Evolutionary conservation across 768 basidiomycete species (phyloP), one percentile per base, ranked within the genome.

Genomic region (Mycena pura): DNA sequence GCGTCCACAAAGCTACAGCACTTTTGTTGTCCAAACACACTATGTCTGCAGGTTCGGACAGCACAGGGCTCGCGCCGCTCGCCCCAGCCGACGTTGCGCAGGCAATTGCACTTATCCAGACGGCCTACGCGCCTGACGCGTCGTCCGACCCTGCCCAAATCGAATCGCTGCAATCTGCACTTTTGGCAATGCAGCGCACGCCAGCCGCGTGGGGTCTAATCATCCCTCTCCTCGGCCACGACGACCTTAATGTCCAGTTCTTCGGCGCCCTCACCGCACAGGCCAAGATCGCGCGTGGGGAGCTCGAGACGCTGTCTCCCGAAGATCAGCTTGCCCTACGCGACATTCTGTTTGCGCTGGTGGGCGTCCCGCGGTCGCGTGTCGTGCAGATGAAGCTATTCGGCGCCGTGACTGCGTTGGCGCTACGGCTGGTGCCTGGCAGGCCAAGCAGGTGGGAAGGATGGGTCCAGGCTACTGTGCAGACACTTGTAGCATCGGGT

Each of bases 261-360:
- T 96, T 94, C 69, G 94, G 95, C 3, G 95, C 95, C 5, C 95
- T 97, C 68, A 97, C 93, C 0, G 86, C 90, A 3, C 93, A 96
- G 70, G 92, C 96, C 62, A 98, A 98, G 83, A 93, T 96, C 64
- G 87, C 91, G 14, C 80, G 95, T 64, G 95, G 96, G 5, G 29
- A 48, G 11, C 24, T 45, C 5, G 34, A 31, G 24, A 17, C 29
- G 2, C 47, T 65, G 14, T 1, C 39, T 19, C 1, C 10, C n/a
- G 40, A 40, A 13, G 45, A 57, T 14, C 53, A 52, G 45, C 9
- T 10, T 17, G 51, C n/a, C 25, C 32, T 66, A 32, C 22, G 47
- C 21, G 58, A 57, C 34, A 47, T 51, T 36, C 50, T 64, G 32
- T 36, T 64, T 38, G 92, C 92, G 36, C 74, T 95, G 57, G 86